Evolutionary conservation across 2,329 filamentous ascomycete species (phyloP).

Genomic region (Metarhizium sp.): DNA sequence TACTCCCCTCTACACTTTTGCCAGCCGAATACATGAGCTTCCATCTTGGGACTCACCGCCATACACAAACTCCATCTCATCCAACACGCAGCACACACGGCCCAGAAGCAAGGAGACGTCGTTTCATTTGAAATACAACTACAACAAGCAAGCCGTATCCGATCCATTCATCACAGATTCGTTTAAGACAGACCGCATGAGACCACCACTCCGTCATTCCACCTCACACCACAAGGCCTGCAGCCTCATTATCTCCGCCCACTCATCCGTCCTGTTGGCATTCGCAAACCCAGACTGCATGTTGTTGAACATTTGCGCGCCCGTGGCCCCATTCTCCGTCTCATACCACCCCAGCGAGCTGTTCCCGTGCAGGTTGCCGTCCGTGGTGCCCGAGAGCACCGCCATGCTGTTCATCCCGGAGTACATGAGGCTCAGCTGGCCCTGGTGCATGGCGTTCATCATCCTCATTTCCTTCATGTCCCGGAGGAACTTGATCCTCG

Average conservation of each 20-base stretch:
- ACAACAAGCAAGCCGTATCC: too few relatives aligned
- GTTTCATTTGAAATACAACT: too few relatives aligned
- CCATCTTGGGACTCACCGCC: too few relatives aligned
- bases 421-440: constrained; percentile 23
- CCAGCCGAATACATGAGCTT: too few relatives aligned
- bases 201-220: constrained; percentile 11
- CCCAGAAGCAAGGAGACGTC: too few relatives aligned
- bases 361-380: constrained; percentile 24
- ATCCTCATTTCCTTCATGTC: constrained; percentile 20
- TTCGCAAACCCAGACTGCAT: constrained; percentile 21
- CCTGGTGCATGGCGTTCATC: constrained; percentile 24
- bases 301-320: constrained; percentile 22
- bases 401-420: constrained; percentile 20
- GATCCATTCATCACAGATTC: too few relatives aligned
- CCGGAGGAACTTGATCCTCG: constrained; percentile 18
- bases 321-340: constrained; percentile 23
- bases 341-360: constrained; percentile 25
- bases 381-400: constrained; percentile 16
- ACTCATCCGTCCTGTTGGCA: constrained; percentile 16
- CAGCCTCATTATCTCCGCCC: constrained; percentile 17
- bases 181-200: not conserved
- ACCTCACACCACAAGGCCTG: constrained; percentile 21
- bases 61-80: too few relatives aligned
- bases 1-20: too few relatives aligned
- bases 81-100: too few relatives aligned